A percentile compares a stretch with the other conserved stretches of the same genome.
These are phyloP conservation scores for Nadsonia commutata DNA, from an alignment of 1,139 yeast genomes.

Conservation along the genomic window DNA sequence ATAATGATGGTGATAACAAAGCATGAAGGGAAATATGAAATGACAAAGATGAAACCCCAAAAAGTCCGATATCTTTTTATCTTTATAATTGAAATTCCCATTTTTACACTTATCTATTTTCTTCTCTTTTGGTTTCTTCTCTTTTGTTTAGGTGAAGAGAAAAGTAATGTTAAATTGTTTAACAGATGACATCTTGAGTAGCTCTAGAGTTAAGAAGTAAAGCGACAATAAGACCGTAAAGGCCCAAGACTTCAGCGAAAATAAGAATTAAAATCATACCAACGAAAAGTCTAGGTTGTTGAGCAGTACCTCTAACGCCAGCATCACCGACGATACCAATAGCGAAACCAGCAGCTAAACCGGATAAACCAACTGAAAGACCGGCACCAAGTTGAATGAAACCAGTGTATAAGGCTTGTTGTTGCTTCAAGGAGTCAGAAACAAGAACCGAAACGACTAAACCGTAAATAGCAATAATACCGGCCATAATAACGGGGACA, in stretches of 20 bases:
- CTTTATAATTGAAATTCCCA: no score
- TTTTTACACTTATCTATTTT: no score
- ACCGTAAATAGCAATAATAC: slow-evolving; percentile 98
- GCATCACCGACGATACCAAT: slow-evolving; percentile 98
- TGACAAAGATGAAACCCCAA: no score
- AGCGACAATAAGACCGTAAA: slow-evolving; percentile 95
- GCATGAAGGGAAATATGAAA: no score
- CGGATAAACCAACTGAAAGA: slow-evolving; percentile 90
- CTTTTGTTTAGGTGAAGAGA: no score
- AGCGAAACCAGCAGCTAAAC: slow-evolving; percentile 96
- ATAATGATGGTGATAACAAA: no score
- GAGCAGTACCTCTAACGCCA: slow-evolving; percentile 94
- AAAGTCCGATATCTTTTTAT: no score
- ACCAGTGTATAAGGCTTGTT: slow-evolving; percentile 91
- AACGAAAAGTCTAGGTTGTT: slow-evolving; percentile 92
- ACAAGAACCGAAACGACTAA: slow-evolving; percentile 93
- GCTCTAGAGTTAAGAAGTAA: slow-evolving; percentile 95
- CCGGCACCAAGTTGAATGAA: slow-evolving; percentile 98
- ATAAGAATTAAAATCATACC: slow-evolving; percentile 90
- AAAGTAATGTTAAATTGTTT: slow-evolving; percentile 17
- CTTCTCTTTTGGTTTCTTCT: no score
- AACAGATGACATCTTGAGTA: slow-evolving; percentile 76
- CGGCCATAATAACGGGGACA: slow-evolving; percentile 96
- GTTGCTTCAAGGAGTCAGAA: slow-evolving; percentile 76
- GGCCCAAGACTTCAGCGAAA: slow-evolving; percentile 97